These are phyloP conservation scores for Ajuga chamaepitys DNA, from an alignment of 257 asterid species.

Conservation along the genomic window DNA sequence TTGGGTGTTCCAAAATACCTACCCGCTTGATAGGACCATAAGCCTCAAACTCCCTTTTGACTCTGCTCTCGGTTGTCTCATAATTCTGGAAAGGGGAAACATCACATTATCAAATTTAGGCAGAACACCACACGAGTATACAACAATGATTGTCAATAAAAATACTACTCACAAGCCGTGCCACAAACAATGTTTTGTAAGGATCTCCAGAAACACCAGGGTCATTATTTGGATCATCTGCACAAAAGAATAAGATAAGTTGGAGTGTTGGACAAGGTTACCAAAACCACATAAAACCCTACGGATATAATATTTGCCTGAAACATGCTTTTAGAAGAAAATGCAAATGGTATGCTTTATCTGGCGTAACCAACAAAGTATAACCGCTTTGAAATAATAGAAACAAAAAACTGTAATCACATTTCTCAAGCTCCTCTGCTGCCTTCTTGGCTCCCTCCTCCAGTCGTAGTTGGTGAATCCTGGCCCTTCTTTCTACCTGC, in stretches of 20 bases:
- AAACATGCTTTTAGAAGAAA: background rate
- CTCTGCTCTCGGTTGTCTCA: constrained; percentile 90
- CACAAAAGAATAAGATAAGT: constrained; percentile 12
- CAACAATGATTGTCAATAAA: background rate
- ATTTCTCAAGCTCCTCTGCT: constrained; percentile 86
- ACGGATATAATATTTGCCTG: background rate
- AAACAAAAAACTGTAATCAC: constrained; percentile 23
- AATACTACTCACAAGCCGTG: constrained; percentile 74
- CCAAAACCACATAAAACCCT: constrained; percentile 2
- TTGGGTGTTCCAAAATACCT: constrained; percentile 75
- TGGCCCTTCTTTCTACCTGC: constrained; percentile 75
- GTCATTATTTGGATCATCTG: constrained; percentile 89
- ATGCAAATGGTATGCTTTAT: background rate
- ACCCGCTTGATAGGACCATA: constrained; percentile 99
- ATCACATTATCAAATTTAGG: constrained; percentile 6
- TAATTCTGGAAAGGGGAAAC: constrained; percentile 52
- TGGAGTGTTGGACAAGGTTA: background rate
- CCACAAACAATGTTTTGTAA: constrained; percentile 86
- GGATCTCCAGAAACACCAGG: constrained; percentile 90
- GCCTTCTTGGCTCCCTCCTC: constrained; percentile 94
- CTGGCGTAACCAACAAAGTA: constrained; percentile 2
- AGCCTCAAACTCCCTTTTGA: constrained; percentile 98
- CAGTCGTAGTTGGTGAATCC: constrained; percentile 76
- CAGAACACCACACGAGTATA: background rate
- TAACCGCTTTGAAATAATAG: background rate